Conservation (phyloP, 345 rosid genomes). For the Mallotus nudiflorus region DNA sequence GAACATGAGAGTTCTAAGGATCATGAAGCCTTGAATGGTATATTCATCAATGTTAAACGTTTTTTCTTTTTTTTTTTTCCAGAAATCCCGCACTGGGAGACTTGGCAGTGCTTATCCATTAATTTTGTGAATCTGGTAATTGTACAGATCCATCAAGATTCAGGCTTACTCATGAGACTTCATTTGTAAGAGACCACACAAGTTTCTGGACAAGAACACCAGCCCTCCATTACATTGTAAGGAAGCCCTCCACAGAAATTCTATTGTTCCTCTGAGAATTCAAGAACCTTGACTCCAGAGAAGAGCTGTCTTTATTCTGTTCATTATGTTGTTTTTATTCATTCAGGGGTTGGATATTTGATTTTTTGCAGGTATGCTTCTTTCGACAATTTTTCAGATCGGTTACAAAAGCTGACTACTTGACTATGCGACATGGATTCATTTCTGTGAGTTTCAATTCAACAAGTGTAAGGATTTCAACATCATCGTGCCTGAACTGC, state of each 20-base stretch:
- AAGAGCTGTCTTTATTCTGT: no score
- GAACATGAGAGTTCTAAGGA: slow-evolving; percentile 48
- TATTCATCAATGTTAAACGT: neutral
- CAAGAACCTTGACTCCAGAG: no score
- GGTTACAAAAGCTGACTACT: slow-evolving; percentile 70
- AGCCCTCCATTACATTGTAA: slow-evolving; percentile 63
- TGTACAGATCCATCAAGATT: slow-evolving; percentile 68
- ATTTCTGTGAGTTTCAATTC: slow-evolving; percentile 51
- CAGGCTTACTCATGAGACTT: slow-evolving; percentile 90
- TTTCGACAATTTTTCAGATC: slow-evolving; percentile 80
- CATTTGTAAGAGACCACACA: slow-evolving; percentile 77
- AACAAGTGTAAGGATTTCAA: neutral
- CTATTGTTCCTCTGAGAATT: no score
- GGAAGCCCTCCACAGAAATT: slow-evolving; percentile 2
- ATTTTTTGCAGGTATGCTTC: slow-evolving; percentile 65
- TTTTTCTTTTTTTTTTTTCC: no score
- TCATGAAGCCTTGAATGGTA: slow-evolving; percentile 47
- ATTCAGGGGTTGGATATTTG: neutral
- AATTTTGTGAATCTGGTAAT: slow-evolving; percentile 14
- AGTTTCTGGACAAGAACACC: slow-evolving; percentile 55
- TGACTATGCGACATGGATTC: slow-evolving; percentile 92
- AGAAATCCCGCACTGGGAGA: neutral
- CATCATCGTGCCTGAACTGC: neutral
- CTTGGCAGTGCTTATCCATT: no score
- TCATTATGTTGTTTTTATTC: neutral